Evolutionary conservation across 352 stramenopile genomes (phyloP).

Genomic region (Globisporangium takayamanum): DNA sequence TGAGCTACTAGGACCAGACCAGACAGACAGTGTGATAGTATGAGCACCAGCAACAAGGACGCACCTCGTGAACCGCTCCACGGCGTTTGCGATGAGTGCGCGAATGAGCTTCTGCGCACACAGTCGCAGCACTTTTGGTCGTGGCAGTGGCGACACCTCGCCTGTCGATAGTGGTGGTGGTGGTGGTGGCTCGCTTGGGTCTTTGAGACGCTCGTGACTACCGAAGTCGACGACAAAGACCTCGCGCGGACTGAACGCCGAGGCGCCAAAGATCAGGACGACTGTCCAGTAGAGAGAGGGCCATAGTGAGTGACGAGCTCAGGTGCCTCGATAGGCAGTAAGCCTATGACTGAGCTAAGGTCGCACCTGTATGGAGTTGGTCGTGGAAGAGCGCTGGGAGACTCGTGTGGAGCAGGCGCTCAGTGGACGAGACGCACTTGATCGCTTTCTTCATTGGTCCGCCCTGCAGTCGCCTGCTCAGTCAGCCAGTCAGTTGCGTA

Average conservation of each 20-base stretch:
- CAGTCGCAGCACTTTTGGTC: conserved; percentile 24
- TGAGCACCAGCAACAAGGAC: no score
- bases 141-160: conserved; percentile 11
- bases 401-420: conserved; percentile 23
- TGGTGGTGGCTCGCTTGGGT: not conserved
- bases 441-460: conserved; percentile 40
- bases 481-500: not conserved
- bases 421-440: conserved; percentile 33
- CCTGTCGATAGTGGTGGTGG: not conserved
- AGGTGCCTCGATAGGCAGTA: not conserved
- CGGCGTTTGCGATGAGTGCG: conserved; percentile 27
- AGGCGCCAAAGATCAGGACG: conserved; percentile 50
- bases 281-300: conserved; percentile 21
- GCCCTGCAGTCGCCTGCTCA: conserved; percentile 17
- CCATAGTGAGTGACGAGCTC: not conserved
- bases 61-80: conserved; percentile 4
- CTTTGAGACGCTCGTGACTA: not conserved
- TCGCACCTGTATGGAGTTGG: conserved; percentile 24
- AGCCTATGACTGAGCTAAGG: not conserved
- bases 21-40: not conserved
- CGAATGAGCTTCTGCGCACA: conserved; percentile 67
- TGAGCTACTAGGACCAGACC: not conserved
- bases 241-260: conserved; percentile 46
- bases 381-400: conserved; percentile 32
- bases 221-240: conserved; percentile 44